phyloP scores from a whole-genome alignment of 305 asterid species.

The Plantago coronopus region DNA sequence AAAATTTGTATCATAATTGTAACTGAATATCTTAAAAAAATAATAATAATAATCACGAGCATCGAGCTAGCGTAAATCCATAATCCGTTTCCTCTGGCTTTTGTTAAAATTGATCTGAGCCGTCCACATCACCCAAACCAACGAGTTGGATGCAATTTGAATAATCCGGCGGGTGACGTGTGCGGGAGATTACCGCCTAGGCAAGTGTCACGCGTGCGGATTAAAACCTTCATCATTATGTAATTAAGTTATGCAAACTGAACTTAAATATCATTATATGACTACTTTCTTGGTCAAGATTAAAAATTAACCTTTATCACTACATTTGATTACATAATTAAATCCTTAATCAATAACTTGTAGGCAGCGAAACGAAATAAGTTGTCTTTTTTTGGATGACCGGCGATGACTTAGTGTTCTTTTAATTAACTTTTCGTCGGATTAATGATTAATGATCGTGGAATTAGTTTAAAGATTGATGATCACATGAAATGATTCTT shows the following conservation, averaged over 20 bases:
- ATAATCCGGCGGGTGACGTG: background rate
- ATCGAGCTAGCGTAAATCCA: no score
- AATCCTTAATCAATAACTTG: background rate
- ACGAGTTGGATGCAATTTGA: no score
- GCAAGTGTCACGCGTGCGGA: conserved; percentile 17
- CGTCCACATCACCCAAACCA: conserved; percentile 1
- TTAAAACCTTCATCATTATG: background rate
- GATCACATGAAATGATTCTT: conserved; percentile 1
- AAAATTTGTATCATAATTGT: no score
- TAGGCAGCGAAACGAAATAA: background rate
- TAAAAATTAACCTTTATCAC: background rate
- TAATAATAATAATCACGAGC: no score
- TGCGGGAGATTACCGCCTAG: background rate
- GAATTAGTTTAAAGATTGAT: background rate
- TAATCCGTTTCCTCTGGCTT: no score
- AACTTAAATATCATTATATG: background rate
- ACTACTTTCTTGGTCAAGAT: background rate
- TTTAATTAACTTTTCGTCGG: background rate
- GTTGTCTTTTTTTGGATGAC: conserved; percentile 1
- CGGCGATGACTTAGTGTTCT: background rate
- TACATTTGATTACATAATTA: background rate
- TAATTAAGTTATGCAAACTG: background rate
- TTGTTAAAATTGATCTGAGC: background rate
- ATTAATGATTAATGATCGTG: background rate
- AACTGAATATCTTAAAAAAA: no score